Evolutionary conservation across 352 stramenopile genomes (phyloP), one percentile per base, ranked within the genome.

Genomic region (Thraustochytrium sp.): DNA sequence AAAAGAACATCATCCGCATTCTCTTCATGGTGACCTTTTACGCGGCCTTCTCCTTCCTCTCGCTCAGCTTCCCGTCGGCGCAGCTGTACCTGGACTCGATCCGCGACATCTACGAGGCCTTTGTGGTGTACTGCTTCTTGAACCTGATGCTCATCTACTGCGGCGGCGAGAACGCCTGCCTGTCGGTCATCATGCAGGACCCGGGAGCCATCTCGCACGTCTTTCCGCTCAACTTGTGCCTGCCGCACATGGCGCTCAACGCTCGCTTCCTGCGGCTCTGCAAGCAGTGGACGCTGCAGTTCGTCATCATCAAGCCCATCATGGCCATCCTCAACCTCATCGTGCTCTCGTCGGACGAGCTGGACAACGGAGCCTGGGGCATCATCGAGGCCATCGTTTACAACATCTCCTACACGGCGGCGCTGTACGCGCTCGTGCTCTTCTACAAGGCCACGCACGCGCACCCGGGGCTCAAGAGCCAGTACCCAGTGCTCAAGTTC

Each of bases 41-140:
- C 86, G 91, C 92, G 18, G 74, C 95, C 49, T 88, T 89, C n/a
- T 93, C 90, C 44, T 89, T 93, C 42, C 80, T 96, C 16, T 93
- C 92, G 76, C 88, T 96, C 49, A 88, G 88, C 42, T 94, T 94
- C 78, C 89, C 93, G 51, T 89, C 93, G 61, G 86, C 92, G 65
- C 90, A 91, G 76, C 86, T 94, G 56, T 93, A 93, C 65, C 92
- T 95, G 53, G 91, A 95, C 85, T 93, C 90, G 21, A 87, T 96
- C 37, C 92, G 93, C 54, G 93, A 97, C 85, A 91, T 92, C 76
- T 97, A 96, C 86, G 93, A 97, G 82, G 93, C 93, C 0, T 97
- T 96, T 76, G 93, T 97, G 26, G 91, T 97, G 38, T 97, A 97
- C 85, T 94, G 87, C 37, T 97, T 97, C 85, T 85, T 97, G 2